Conservation (phyloP, 768 basidiomycete genomes). For the Multifurca ochricompacta region DNA sequence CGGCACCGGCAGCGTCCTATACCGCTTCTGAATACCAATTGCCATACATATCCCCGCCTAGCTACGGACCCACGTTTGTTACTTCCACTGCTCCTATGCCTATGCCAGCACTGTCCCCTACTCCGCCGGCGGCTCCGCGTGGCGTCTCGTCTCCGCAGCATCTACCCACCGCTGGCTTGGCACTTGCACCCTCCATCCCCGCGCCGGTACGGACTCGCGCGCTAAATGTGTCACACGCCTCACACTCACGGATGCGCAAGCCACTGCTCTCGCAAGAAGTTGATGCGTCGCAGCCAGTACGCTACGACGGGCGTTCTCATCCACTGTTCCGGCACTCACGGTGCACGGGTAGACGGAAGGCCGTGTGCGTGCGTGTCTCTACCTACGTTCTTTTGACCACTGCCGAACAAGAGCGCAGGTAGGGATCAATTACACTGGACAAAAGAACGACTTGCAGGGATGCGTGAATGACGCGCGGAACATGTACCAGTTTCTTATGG, state of each 20-base stretch:
- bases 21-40: neutral
- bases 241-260: neutral
- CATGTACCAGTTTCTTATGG: slow-evolving; percentile 64
- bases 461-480: slow-evolving; percentile 91
- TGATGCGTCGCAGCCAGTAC: neutral
- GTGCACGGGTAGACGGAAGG: slow-evolving; percentile 83
- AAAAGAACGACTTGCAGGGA: slow-evolving; percentile 58
- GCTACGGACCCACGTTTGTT: neutral
- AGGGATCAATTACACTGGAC: slow-evolving; percentile 81
- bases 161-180: neutral
- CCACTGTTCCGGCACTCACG: slow-evolving; percentile 73
- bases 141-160: neutral
- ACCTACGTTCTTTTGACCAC: neutral
- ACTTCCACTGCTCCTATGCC: neutral
- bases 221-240: neutral
- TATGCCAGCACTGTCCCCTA: neutral
- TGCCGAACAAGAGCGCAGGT: slow-evolving; percentile 42
- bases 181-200: neutral
- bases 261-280: slow-evolving; percentile 6
- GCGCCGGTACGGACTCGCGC: slow-evolving; percentile 1
- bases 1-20: neutral
- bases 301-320: neutral
- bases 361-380: slow-evolving; percentile 58
- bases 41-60: neutral
- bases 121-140: neutral